These are phyloP conservation scores for Neonectria sp. DNA, from an alignment of 2,329 filamentous ascomycete species.

Conservation along the genomic window DNA sequence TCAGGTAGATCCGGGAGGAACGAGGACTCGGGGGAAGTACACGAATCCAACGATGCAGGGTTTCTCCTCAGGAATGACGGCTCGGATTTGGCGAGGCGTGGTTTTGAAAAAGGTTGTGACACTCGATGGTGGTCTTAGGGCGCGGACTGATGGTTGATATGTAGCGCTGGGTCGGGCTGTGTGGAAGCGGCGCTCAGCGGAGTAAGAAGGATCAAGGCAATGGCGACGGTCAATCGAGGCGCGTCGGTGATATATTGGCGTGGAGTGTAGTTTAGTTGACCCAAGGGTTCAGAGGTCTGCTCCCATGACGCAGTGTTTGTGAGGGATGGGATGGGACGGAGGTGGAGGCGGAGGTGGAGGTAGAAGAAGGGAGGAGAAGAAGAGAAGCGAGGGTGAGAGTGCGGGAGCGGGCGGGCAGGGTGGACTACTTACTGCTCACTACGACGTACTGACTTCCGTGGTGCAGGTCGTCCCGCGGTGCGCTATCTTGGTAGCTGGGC, in stretches of 20 bases:
- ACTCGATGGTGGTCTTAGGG: slow-evolving; percentile 1
- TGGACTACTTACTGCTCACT: slow-evolving; percentile 28
- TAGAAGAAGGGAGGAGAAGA: slow-evolving; percentile 31
- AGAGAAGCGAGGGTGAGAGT: slow-evolving; percentile 20
- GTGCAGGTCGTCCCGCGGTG: slow-evolving; percentile 1
- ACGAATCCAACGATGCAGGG: neutral
- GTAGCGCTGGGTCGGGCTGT: slow-evolving; percentile 26
- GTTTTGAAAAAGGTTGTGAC: slow-evolving; percentile 3
- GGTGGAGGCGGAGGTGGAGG: slow-evolving; percentile 13
- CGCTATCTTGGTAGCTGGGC: slow-evolving; percentile 7
- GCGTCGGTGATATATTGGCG: slow-evolving; percentile 25
- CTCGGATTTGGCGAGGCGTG: slow-evolving; percentile 9
- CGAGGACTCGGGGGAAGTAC: neutral
- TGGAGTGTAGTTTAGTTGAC: slow-evolving; percentile 14
- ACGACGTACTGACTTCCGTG: neutral
- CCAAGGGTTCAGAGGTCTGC: slow-evolving; percentile 29
- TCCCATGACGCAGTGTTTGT: slow-evolving; percentile 23
- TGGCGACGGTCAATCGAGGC: slow-evolving; percentile 29
- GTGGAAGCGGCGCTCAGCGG: slow-evolving; percentile 28
- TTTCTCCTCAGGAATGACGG: neutral
- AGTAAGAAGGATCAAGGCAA: slow-evolving; percentile 25
- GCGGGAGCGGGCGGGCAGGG: slow-evolving; percentile 36
- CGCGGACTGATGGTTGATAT: slow-evolving; percentile 3
- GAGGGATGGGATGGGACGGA: slow-evolving; percentile 9
- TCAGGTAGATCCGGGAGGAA: neutral